A percentile compares a stretch with the other conserved stretches of the same genome.
These are phyloP conservation scores for Dillenia turbinata DNA, from an alignment of 164 flowering plant species.

Conservation along the genomic window DNA sequence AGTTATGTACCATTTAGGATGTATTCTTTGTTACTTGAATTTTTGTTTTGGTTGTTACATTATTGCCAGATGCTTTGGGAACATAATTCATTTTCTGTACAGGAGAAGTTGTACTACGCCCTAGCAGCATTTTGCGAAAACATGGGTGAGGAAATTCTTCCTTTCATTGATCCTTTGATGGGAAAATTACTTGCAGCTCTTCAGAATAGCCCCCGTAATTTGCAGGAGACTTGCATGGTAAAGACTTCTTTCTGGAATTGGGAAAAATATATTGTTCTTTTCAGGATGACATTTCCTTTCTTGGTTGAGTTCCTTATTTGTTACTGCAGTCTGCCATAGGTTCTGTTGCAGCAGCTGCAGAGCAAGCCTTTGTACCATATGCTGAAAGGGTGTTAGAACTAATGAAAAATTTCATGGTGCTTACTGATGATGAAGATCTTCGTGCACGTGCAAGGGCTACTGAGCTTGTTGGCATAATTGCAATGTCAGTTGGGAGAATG, in stretches of 20 bases:
- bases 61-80: background rate
- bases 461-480: constrained; percentile 91
- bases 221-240: constrained; percentile 99
- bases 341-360: constrained; percentile 96
- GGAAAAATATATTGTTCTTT: too few relatives aligned
- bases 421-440: constrained; percentile 90
- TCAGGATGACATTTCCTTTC: background rate
- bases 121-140: constrained; percentile 98
- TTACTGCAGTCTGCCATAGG: constrained; percentile 93
- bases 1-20: background rate
- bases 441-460: constrained; percentile 94
- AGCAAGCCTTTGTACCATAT: constrained; percentile 86
- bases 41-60: background rate
- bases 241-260: background rate
- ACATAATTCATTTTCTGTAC: constrained; percentile 9
- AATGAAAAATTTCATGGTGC: constrained; percentile 92
- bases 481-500: constrained; percentile 85
- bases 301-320: background rate
- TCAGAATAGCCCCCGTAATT: constrained; percentile 74
- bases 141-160: constrained; percentile 94
- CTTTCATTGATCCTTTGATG: constrained; percentile 88
- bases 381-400: constrained; percentile 90
- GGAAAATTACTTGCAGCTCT: constrained; percentile 79
- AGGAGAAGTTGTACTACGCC: constrained; percentile 99
- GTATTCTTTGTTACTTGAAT: background rate